Conservation (phyloP, 306 rosid species). For the Dalbergia cochinchinensis region DNA sequence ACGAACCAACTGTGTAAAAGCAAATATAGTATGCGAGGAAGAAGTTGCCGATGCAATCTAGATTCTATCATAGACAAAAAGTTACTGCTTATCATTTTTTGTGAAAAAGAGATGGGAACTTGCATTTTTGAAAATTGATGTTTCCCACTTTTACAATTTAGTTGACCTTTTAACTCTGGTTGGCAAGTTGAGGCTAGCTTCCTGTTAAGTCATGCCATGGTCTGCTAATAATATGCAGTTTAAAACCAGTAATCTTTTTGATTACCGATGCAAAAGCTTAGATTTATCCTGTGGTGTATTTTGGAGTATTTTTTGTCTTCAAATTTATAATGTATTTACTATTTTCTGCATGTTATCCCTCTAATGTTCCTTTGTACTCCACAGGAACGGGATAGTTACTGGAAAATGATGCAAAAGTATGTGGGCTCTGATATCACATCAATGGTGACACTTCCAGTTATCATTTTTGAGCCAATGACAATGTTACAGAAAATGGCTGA, state of each 20-base stretch:
- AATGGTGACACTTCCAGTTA: conserved; percentile 95
- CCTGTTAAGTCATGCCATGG: background rate
- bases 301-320: background rate
- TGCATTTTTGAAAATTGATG: conserved; percentile 35
- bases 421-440: conserved; percentile 93
- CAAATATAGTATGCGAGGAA: background rate
- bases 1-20: conserved; percentile 6
- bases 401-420: conserved; percentile 97
- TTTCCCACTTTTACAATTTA: conserved; percentile 19
- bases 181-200: conserved; percentile 24
- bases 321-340: conserved; percentile 4
- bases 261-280: conserved; percentile 3
- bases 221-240: conserved; percentile 13
- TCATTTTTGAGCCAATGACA: conserved; percentile 98
- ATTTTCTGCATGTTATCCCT: conserved; percentile 27
- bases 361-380: conserved; percentile 28
- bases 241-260: conserved; percentile 10
- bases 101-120: conserved; percentile 10
- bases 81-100: conserved; percentile 2
- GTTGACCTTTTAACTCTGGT: background rate
- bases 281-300: conserved; percentile 1
- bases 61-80: conserved; percentile 16
- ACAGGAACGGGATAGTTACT: conserved; percentile 94
- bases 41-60: conserved; percentile 22
- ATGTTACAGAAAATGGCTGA: conserved; percentile 94